Conservation (phyloP, 2,329 filamentous ascomycete genomes). For the Colletotrichum gigasporum region DNA sequence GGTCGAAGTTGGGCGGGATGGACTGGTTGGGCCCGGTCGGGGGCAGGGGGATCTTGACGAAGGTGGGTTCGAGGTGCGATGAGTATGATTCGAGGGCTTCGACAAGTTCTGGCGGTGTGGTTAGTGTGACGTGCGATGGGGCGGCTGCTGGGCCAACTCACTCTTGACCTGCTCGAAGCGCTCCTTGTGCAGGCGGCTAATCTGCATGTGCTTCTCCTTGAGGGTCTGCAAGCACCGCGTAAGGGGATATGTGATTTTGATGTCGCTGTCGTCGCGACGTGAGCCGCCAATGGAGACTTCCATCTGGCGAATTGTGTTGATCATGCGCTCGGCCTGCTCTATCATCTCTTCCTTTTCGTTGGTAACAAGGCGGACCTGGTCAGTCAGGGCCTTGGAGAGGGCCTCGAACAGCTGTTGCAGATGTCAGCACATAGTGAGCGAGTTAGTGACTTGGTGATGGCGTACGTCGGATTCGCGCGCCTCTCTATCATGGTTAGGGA, state of each 20-base stretch:
- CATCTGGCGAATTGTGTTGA: conserved; percentile 92
- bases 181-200: conserved; percentile 86
- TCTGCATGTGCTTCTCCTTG: conserved; percentile 85
- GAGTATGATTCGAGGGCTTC: conserved; percentile 96
- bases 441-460: not conserved
- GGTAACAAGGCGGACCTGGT: conserved; percentile 85
- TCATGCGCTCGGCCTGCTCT: conserved; percentile 88
- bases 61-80: conserved; percentile 90
- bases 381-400: conserved; percentile 90
- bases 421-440: not conserved
- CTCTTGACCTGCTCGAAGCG: conserved; percentile 96
- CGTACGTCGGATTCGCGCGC: conserved; percentile 87
- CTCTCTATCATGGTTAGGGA: conserved; percentile 93
- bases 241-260: conserved; percentile 85
- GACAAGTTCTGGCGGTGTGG: conserved; percentile 75
- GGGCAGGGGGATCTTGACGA: conserved; percentile 85
- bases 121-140: conserved; percentile 16
- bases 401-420: conserved; percentile 82
- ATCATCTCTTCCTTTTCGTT: conserved; percentile 89
- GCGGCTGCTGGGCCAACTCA: conserved; percentile 53
- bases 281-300: conserved; percentile 86
- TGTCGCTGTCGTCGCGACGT: conserved; percentile 71
- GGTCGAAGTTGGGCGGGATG: conserved; percentile 85
- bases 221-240: conserved; percentile 80
- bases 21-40: conserved; percentile 81